These are phyloP conservation scores for Herpetospermum pedunculosum DNA, from an alignment of 306 rosid species.

Conservation along the genomic window DNA sequence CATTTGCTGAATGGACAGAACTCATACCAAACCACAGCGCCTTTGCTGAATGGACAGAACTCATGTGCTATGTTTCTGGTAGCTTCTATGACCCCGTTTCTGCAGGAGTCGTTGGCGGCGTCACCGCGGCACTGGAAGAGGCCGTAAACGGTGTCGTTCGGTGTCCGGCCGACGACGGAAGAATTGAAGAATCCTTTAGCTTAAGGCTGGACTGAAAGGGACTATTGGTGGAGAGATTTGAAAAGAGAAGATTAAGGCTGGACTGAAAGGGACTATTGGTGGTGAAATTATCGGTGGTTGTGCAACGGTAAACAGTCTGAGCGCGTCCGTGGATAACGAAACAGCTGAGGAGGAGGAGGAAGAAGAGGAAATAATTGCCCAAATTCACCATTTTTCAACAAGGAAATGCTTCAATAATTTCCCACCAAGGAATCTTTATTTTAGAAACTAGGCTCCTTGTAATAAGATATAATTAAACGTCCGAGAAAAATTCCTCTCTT, in stretches of 20 bases:
- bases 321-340: neutral
- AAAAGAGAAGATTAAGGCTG: slow-evolving; percentile 27
- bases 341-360: neutral
- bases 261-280: slow-evolving; percentile 26
- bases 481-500: too few species aligned
- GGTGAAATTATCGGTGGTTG: slow-evolving; percentile 19
- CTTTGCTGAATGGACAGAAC: neutral
- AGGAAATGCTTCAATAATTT: too few species aligned
- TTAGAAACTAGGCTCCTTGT: too few species aligned
- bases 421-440: too few species aligned
- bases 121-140: slow-evolving; percentile 22
- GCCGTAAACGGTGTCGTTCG: slow-evolving; percentile 6
- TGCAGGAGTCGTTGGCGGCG: neutral
- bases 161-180: neutral
- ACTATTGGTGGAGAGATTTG: slow-evolving; percentile 35
- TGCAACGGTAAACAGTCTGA: neutral
- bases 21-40: slow-evolving; percentile 19
- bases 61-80: neutral
- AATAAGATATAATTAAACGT: too few species aligned
- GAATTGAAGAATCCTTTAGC: slow-evolving; percentile 8
- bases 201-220: too few species aligned
- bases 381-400: too few species aligned
- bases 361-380: neutral
- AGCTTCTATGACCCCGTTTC: neutral
- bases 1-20: too few species aligned